Conservation (phyloP, 768 basidiomycete genomes). For the Wakefieldia striispora region DNA sequence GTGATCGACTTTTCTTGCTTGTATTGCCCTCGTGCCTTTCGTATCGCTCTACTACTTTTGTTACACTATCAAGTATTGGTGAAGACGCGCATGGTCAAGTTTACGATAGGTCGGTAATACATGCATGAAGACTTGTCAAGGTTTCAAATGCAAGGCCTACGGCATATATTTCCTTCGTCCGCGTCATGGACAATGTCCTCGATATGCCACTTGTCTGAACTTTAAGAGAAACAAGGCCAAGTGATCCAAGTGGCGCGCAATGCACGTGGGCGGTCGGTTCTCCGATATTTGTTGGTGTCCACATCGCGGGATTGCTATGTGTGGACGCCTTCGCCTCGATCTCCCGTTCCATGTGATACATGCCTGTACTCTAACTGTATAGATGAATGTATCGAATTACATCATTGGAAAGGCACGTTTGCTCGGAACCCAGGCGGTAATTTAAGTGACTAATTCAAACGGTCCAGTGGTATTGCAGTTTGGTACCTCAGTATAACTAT, state of each 20-base stretch:
- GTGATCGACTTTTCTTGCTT: slow-evolving; percentile 53
- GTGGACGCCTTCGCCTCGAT: background rate
- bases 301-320: background rate
- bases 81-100: slow-evolving; percentile 38
- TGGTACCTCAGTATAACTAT: no score
- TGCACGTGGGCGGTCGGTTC: background rate
- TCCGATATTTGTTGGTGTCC: background rate
- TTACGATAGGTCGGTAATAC: slow-evolving; percentile 37
- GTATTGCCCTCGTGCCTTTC: slow-evolving; percentile 37
- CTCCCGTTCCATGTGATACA: background rate
- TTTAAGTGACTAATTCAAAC: no score
- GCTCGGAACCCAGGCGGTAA: background rate
- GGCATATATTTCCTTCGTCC: slow-evolving; percentile 10
- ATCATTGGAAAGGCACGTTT: no score
- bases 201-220: slow-evolving; percentile 17
- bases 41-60: slow-evolving; percentile 49
- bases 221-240: slow-evolving; percentile 20
- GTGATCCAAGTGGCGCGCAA: slow-evolving; percentile 3
- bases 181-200: slow-evolving; percentile 15
- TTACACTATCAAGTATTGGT: slow-evolving; percentile 40
- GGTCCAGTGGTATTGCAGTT: no score
- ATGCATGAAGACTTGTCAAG: slow-evolving; percentile 33
- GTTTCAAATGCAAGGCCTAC: slow-evolving; percentile 17
- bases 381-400: no score
- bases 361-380: slow-evolving; percentile 7